Conservation (phyloP, 176 grass and related monocot species). For the Alloteropsis semialata region DNA sequence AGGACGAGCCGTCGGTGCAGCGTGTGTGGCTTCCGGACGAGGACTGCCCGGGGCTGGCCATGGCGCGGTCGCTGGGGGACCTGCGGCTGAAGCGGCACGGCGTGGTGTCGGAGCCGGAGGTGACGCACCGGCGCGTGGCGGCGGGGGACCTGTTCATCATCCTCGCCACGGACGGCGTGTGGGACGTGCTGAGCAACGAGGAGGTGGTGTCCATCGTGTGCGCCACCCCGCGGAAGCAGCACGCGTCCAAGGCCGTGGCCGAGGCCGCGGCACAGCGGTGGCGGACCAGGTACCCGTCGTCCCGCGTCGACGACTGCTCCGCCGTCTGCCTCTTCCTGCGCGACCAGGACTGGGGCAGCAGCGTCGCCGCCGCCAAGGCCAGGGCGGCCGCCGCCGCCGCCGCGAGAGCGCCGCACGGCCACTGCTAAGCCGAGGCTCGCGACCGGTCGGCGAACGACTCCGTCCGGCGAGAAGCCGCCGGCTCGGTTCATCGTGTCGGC, state of each 20-base stretch:
- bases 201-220: conserved; percentile 78
- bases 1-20: conserved; percentile 56
- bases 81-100: conserved; percentile 67
- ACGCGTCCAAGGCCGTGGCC: conserved; percentile 76
- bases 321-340: conserved; percentile 84
- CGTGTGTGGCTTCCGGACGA: conserved; percentile 79
- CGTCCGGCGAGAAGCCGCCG: background rate
- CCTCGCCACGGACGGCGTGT: conserved; percentile 82
- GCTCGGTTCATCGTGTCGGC: too few species aligned
- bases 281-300: conserved; percentile 65
- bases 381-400: background rate
- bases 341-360: conserved; percentile 28
- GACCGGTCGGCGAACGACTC: background rate
- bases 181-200: conserved; percentile 95
- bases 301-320: conserved; percentile 83
- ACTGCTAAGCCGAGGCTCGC: too few species aligned
- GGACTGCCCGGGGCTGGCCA: conserved; percentile 73
- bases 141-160: conserved; percentile 68
- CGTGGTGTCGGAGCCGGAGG: conserved; percentile 66
- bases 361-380: background rate
- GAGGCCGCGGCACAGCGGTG: conserved; percentile 73
- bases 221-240: conserved; percentile 55
- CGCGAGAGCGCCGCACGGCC: background rate
- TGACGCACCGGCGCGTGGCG: conserved; percentile 45
- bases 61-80: conserved; percentile 83